A percentile compares a stretch with the other conserved stretches of the same genome.
Conservation (phyloP, 306 rosid genomes). For the Carpinus viminea region DNA sequence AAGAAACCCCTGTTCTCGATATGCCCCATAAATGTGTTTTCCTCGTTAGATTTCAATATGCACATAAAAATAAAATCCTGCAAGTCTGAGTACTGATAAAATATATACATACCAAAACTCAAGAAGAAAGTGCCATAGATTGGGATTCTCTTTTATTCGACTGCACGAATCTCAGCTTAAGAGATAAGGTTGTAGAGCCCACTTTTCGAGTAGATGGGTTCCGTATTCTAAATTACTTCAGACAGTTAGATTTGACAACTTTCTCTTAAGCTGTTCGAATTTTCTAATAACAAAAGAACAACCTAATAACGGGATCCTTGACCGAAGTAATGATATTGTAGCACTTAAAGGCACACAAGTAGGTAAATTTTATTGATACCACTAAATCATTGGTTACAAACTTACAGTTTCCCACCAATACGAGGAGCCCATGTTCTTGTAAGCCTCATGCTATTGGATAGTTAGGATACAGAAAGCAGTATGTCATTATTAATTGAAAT, state of each 20-base stretch:
- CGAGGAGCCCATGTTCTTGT: conserved; percentile 16
- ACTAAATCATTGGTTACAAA: background rate
- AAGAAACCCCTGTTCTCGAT: background rate
- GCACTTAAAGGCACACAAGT: too few species aligned
- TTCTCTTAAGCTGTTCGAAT: too few species aligned
- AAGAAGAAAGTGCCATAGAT: background rate
- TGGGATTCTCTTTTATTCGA: too few species aligned
- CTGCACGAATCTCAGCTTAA: too few species aligned
- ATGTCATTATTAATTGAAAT: background rate
- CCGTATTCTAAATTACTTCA: too few species aligned
- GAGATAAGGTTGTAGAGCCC: too few species aligned
- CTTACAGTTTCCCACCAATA: background rate
- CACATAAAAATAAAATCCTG: conserved; percentile 6
- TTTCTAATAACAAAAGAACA: too few species aligned
- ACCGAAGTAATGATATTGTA: too few species aligned
- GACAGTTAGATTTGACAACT: too few species aligned
- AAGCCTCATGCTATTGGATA: background rate
- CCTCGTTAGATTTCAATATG: background rate
- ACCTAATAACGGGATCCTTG: too few species aligned
- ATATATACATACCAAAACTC: background rate
- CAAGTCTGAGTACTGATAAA: conserved; percentile 11
- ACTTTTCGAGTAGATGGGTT: too few species aligned
- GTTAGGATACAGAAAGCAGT: background rate
- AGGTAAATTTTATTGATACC: background rate
- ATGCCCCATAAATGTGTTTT: background rate